Percentiles rank a stretch among this genome's conserved stretches.
These are phyloP conservation scores for Epichloe brachyelytri DNA, from an alignment of 2,329 filamentous ascomycete species.

Conservation along the genomic window DNA sequence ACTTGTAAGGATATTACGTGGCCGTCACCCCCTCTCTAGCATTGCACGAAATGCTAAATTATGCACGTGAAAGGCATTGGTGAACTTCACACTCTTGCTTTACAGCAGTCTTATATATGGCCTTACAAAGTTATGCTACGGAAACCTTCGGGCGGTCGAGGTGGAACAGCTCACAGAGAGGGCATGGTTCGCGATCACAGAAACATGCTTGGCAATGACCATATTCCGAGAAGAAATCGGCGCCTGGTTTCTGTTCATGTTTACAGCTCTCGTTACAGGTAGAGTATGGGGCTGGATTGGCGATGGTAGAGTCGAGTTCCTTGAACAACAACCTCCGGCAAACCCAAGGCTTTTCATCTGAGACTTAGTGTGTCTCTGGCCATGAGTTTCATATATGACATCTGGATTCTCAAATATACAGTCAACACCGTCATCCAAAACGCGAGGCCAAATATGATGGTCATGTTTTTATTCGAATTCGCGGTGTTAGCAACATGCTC, in stretches of 20 bases:
- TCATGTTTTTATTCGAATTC: slow-evolving; percentile 99
- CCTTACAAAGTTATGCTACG: slow-evolving; percentile 82
- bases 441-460: slow-evolving; percentile 96
- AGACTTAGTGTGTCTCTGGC: slow-evolving; percentile 68
- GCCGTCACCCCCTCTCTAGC: not conserved
- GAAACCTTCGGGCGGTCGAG: slow-evolving; percentile 80
- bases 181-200: slow-evolving; percentile 94
- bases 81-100: slow-evolving; percentile 76
- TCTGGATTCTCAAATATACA: slow-evolving; percentile 68
- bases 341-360: slow-evolving; percentile 76
- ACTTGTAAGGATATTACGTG: slow-evolving; percentile 45
- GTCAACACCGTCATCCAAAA: slow-evolving; percentile 73
- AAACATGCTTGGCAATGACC: slow-evolving; percentile 95
- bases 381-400: slow-evolving; percentile 67
- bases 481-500: slow-evolving; percentile 75
- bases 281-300: slow-evolving; percentile 99
- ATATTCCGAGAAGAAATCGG: slow-evolving; percentile 94
- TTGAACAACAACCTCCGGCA: slow-evolving; percentile 87
- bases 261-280: slow-evolving; percentile 78
- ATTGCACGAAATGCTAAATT: not conserved
- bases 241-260: slow-evolving; percentile 93
- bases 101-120: slow-evolving; percentile 74
- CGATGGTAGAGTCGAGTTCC: slow-evolving; percentile 81
- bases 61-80: slow-evolving; percentile 55
- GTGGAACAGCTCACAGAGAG: slow-evolving; percentile 95